phyloP scores from a whole-genome alignment of 495 filamentous ascomycete species.

The Daldinia vernicosa region DNA sequence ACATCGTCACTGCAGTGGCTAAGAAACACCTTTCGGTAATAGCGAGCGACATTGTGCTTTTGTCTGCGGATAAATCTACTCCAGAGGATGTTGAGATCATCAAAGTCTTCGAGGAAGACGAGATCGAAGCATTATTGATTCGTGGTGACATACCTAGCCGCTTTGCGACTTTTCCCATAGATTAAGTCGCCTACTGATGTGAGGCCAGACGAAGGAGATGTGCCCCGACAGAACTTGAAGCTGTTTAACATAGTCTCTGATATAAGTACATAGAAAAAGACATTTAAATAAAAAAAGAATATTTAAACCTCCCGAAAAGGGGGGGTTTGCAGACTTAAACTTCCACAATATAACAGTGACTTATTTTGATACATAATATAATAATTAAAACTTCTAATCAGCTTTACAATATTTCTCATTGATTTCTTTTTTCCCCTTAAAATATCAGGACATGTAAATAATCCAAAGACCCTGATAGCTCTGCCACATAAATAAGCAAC shows the following conservation, averaged over 20 bases:
- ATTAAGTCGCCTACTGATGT: too few relatives aligned
- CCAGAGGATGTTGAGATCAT: not conserved
- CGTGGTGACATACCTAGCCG: not conserved
- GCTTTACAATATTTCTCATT: not conserved
- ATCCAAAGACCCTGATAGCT: too few relatives aligned
- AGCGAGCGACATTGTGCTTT: not conserved
- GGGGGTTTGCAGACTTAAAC: not conserved
- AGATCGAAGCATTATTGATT: not conserved
- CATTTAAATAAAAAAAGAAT: too few relatives aligned
- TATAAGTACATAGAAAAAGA: not conserved
- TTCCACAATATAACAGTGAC: not conserved
- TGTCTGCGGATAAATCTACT: not conserved
- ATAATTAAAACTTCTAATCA: not conserved
- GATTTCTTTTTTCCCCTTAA: too few relatives aligned
- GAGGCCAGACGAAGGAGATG: not conserved
- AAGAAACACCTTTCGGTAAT: not conserved
- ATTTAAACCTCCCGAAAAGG: not conserved
- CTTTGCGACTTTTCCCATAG: too few relatives aligned
- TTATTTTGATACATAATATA: not conserved
- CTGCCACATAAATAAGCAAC: not conserved
- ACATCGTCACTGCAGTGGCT: not conserved
- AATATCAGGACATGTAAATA: too few relatives aligned
- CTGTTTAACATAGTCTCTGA: not conserved
- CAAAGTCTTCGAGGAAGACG: not conserved
- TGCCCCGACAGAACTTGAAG: not conserved